Conservation (phyloP, 257 asterid genomes). For the Asclepias syriaca region DNA sequence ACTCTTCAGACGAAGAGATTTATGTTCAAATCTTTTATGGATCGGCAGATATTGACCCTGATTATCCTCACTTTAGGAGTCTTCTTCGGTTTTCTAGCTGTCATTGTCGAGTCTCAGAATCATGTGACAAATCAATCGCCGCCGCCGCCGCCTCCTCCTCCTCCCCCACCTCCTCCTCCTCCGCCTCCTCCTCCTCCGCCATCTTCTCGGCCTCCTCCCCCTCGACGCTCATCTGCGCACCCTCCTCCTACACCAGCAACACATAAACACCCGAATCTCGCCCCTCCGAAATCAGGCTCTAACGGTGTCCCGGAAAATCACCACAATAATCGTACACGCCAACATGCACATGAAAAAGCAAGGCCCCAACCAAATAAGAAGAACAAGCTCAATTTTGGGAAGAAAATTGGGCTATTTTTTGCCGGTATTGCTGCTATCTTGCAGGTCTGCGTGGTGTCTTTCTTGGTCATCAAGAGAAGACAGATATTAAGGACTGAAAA, state of each 20-base stretch:
- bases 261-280: constrained; percentile 1
- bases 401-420: constrained; percentile 38
- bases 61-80: constrained; percentile 21
- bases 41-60: constrained; percentile 37
- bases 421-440: constrained; percentile 29
- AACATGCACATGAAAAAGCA: neutral
- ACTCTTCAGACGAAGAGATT: constrained; percentile 20
- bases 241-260: constrained; percentile 16
- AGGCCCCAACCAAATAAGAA: constrained; percentile 5
- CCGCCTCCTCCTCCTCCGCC: constrained; percentile 18
- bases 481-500: constrained; percentile 26
- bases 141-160: constrained; percentile 8
- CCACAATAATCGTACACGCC: neutral
- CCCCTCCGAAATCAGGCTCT: constrained; percentile 2
- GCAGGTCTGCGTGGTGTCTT: constrained; percentile 36
- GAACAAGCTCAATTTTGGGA: constrained; percentile 25
- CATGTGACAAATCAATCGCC: constrained; percentile 25
- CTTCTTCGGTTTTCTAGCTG: constrained; percentile 23
- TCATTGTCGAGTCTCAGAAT: constrained; percentile 41
- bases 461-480: constrained; percentile 34
- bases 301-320: neutral
- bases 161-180: constrained; percentile 13
- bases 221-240: neutral
- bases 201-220: neutral
- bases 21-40: constrained; percentile 39